A percentile compares a stretch with the other conserved stretches of the same genome.
phyloP scores from a whole-genome alignment of 2,329 filamentous ascomycete species.

The Botrytis pseudocinerea region DNA sequence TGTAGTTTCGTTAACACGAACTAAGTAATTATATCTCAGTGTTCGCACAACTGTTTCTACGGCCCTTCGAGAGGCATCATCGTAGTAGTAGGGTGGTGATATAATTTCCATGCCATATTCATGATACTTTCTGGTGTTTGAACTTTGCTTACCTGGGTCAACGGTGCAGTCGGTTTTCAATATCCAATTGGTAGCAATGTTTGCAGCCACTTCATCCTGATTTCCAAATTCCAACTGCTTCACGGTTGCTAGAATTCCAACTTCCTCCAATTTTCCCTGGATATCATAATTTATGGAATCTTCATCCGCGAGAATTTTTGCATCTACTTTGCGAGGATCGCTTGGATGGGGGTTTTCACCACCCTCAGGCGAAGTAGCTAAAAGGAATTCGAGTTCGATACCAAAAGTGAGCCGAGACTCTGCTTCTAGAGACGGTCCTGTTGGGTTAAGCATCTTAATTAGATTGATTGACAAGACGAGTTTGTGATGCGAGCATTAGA shows the following conservation, averaged over 20 bases:
- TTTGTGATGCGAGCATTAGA: background rate
- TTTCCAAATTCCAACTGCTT: background rate
- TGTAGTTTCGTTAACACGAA: slow-evolving; percentile 32
- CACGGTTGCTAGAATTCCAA: background rate
- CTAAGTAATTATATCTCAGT: slow-evolving; percentile 27
- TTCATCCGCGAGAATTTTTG: background rate
- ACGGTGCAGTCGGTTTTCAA: background rate
- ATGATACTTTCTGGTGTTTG: background rate
- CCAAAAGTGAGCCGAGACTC: slow-evolving; percentile 8
- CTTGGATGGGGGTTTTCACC: background rate
- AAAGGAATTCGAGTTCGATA: slow-evolving; percentile 12
- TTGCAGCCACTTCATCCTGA: background rate
- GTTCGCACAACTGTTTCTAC: slow-evolving; percentile 24
- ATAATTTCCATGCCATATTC: background rate
- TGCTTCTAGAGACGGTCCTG: background rate
- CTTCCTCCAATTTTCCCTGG: background rate
- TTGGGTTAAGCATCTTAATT: background rate
- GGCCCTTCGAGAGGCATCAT: background rate
- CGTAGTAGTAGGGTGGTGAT: slow-evolving; percentile 11
- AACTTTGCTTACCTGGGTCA: background rate
- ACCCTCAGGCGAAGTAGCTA: background rate
- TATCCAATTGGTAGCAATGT: background rate
- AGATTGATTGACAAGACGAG: background rate
- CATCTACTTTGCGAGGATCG: background rate
- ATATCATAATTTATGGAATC: slow-evolving; percentile 6